A percentile compares a stretch with the other conserved stretches of the same genome.
phyloP scores from a whole-genome alignment of 2,329 filamentous ascomycete genomes.

The Verticillium alfalfae region DNA sequence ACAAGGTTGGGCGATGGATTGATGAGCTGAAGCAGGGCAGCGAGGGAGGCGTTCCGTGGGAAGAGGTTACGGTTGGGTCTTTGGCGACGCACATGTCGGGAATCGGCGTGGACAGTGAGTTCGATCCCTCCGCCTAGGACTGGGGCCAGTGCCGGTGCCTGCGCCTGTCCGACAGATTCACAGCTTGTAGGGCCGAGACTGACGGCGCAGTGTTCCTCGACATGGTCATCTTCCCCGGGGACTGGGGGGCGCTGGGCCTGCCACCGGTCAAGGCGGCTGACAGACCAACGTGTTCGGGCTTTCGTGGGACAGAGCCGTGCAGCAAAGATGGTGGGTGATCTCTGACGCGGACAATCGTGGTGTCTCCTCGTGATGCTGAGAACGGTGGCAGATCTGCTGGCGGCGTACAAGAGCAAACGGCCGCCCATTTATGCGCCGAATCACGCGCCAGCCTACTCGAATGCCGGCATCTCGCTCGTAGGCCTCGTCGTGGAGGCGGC shows the following conservation, averaged over 20 bases:
- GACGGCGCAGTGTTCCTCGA: slow-evolving; percentile 24
- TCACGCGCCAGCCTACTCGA: slow-evolving; percentile 41
- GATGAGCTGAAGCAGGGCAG: slow-evolving; percentile 24
- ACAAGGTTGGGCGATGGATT: slow-evolving; percentile 38
- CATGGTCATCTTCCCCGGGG: slow-evolving; percentile 18
- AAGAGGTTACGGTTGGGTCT: slow-evolving; percentile 38
- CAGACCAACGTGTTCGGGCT: slow-evolving; percentile 25
- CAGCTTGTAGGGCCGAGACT: not conserved
- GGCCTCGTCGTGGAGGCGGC: slow-evolving; percentile 38
- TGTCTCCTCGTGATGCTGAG: no score
- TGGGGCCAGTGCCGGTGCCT: no score
- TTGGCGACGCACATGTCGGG: slow-evolving; percentile 41
- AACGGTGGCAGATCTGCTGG: slow-evolving; percentile 14
- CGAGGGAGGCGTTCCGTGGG: slow-evolving; percentile 28
- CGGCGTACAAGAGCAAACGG: slow-evolving; percentile 19
- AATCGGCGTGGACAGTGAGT: slow-evolving; percentile 28
- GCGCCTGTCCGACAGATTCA: no score
- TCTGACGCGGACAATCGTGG: not conserved
- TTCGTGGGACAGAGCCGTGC: slow-evolving; percentile 24
- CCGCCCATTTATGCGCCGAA: slow-evolving; percentile 35
- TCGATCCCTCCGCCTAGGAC: not conserved
- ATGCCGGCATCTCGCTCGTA: slow-evolving; percentile 37
- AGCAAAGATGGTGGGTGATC: slow-evolving; percentile 14
- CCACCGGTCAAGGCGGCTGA: slow-evolving; percentile 21
- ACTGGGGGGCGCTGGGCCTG: slow-evolving; percentile 24